Conservation (phyloP, 495 filamentous ascomycete genomes). For the Terfezia claveryi region DNA sequence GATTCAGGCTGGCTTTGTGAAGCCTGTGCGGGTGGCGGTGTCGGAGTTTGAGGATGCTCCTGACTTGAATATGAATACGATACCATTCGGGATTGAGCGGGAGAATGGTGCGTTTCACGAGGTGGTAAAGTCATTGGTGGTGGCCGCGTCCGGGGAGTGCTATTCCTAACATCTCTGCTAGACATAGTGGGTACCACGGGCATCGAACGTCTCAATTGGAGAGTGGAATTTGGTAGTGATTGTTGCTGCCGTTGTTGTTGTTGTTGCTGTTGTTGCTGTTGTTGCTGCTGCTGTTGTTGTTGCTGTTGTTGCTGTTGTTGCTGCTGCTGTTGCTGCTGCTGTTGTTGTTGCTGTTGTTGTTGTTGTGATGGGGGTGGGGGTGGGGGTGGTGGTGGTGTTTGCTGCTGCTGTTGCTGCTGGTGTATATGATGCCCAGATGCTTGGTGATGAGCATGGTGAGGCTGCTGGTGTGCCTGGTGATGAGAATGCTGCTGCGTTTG, state of each 20-base stretch:
- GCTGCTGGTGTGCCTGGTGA: background rate
- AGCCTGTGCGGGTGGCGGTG: background rate
- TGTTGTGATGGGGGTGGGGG: background rate
- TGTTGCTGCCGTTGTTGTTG: background rate
- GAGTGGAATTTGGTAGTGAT: background rate
- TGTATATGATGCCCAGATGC: background rate
- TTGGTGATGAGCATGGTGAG: background rate
- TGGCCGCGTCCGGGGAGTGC: background rate
- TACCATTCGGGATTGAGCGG: background rate
- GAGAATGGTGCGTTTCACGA: background rate
- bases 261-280: background rate
- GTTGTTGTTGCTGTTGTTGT: constrained; percentile 1
- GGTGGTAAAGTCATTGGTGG: background rate
- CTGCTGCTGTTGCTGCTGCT: constrained; percentile 15
- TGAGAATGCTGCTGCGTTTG: constrained; percentile 5
- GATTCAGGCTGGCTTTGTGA: constrained; percentile 9
- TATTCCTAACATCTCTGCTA: background rate
- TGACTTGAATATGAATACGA: background rate
- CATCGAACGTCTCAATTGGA: background rate
- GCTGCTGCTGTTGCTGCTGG: constrained; percentile 1
- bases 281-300: constrained; percentile 8
- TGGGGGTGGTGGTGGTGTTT: background rate
- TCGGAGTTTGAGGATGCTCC: background rate
- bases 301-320: constrained; percentile 15
- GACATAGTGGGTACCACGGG: background rate